A percentile compares a stretch with the other conserved stretches of the same genome.
Conservation (phyloP, 1,139 yeast species). For the Debaryomyces coudertii region DNA sequence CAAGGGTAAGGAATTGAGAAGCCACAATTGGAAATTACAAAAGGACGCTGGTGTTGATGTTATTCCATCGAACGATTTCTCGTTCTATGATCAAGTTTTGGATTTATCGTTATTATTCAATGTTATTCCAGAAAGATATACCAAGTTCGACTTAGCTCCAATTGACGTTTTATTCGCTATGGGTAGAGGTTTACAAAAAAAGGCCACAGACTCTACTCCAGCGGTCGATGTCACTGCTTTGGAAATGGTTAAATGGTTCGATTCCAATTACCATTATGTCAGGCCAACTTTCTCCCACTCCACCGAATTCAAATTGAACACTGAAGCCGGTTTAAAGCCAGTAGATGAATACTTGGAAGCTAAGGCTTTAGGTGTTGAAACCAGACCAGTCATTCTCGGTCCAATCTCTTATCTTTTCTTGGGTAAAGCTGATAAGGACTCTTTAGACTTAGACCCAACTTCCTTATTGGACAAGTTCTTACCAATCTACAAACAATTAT, state of each 20-base stretch:
- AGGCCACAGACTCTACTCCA: conserved; percentile 81
- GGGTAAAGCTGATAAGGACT: conserved; percentile 98
- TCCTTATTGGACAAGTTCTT: conserved; percentile 82
- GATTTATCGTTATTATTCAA: conserved; percentile 92
- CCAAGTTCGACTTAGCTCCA: conserved; percentile 86
- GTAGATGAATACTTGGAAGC: conserved; percentile 98
- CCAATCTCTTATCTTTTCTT: conserved; percentile 93
- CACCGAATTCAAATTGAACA: conserved; percentile 90
- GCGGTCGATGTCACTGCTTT: conserved; percentile 98
- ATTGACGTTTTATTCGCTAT: conserved; percentile 95
- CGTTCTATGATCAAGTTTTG: conserved; percentile 95
- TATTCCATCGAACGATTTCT: conserved; percentile 97
- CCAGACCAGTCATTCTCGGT: conserved; percentile 96
- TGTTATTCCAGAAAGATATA: conserved; percentile 95
- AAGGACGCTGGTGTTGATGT: conserved; percentile 95
- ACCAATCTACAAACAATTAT: conserved; percentile 90
- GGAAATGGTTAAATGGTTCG: conserved; percentile 99
- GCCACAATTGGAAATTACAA: conserved; percentile 97
- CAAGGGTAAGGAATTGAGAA: conserved; percentile 95
- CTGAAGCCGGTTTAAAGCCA: conserved; percentile 79
- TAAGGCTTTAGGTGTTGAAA: conserved; percentile 90
- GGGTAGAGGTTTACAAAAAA: conserved; percentile 99
- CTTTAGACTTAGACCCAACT: conserved; percentile 92
- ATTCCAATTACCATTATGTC: conserved; percentile 98
- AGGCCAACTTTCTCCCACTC: conserved; percentile 98